Evolutionary conservation across 805 yeast genomes (phyloP).

Genomic region (Lachancea fermentati): DNA sequence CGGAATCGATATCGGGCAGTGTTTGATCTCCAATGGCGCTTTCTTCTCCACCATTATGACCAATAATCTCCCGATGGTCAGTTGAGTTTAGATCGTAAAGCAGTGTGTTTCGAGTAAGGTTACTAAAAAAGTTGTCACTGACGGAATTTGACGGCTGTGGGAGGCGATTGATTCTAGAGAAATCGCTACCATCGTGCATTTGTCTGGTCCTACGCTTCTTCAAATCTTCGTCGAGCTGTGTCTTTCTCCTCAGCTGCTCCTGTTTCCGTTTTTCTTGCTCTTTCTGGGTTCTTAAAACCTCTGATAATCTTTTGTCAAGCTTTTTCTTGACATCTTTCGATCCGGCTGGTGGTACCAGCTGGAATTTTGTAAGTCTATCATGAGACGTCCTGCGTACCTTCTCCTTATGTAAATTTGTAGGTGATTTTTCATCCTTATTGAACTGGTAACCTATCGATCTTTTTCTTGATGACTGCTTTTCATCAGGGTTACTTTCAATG

Average conservation of each 20-base stretch:
- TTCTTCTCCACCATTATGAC: conserved; percentile 11
- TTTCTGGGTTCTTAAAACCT: conserved; percentile 30
- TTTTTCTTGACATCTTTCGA: conserved; percentile 26
- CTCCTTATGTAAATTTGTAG: background rate
- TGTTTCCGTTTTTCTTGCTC: conserved; percentile 21
- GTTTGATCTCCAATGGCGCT: conserved; percentile 17
- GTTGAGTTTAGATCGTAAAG: conserved; percentile 27
- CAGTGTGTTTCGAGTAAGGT: conserved; percentile 10
- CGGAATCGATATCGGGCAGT: conserved; percentile 45
- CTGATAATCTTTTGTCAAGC: conserved; percentile 28
- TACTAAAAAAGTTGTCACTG: background rate
- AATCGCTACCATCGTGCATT: conserved; percentile 3
- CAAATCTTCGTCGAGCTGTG: conserved; percentile 24
- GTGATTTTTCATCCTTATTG: conserved; percentile 1
- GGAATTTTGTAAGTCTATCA: conserved; percentile 29
- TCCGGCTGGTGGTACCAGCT: conserved; percentile 21
- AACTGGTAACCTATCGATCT: background rate
- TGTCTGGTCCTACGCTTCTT: conserved; percentile 17
- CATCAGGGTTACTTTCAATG: no score
- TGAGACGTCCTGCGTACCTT: conserved; percentile 6
- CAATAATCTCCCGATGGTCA: conserved; percentile 28
- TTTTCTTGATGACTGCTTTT: background rate
- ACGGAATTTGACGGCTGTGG: background rate
- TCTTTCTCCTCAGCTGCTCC: conserved; percentile 25
- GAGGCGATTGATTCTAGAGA: background rate